A percentile compares a stretch with the other conserved stretches of the same genome.
phyloP scores from a whole-genome alignment of 345 rosid species.

The Euphorbia lathyris region DNA sequence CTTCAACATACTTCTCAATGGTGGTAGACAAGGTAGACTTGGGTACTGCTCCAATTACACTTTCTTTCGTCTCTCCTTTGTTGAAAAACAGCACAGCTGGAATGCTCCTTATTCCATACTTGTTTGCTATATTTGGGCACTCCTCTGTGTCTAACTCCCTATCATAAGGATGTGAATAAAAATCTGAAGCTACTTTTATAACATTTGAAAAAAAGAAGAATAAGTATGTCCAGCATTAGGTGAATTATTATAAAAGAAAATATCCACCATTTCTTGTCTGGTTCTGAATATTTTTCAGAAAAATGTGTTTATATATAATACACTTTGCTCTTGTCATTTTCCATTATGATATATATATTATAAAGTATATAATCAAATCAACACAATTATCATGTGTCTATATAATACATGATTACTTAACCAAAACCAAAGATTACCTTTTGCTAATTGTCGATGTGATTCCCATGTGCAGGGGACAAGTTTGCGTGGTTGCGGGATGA shows the following conservation, averaged over 20 bases:
- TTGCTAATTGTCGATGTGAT: slow-evolving; percentile 16
- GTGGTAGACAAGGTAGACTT: slow-evolving; percentile 54
- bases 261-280: neutral
- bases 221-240: neutral
- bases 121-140: slow-evolving; percentile 53
- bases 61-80: slow-evolving; percentile 70
- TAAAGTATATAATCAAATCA: too few species aligned
- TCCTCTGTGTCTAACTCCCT: slow-evolving; percentile 81
- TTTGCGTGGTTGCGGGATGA: slow-evolving; percentile 98
- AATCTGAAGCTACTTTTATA: neutral
- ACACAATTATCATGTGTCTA: slow-evolving; percentile 2
- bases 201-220: neutral
- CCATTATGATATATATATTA: neutral
- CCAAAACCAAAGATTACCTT: neutral
- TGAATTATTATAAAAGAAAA: neutral
- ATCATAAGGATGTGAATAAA: too few species aligned
- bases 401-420: neutral
- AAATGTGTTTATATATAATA: neutral
- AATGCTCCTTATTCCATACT: slow-evolving; percentile 68
- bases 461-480: slow-evolving; percentile 71
- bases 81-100: slow-evolving; percentile 69
- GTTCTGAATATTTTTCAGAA: neutral
- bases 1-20: slow-evolving; percentile 52
- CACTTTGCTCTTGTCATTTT: slow-evolving; percentile 1
- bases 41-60: slow-evolving; percentile 74